Evolutionary conservation across 176 grass and related monocot species (phyloP).

Genomic region (Melocanna baccifera): DNA sequence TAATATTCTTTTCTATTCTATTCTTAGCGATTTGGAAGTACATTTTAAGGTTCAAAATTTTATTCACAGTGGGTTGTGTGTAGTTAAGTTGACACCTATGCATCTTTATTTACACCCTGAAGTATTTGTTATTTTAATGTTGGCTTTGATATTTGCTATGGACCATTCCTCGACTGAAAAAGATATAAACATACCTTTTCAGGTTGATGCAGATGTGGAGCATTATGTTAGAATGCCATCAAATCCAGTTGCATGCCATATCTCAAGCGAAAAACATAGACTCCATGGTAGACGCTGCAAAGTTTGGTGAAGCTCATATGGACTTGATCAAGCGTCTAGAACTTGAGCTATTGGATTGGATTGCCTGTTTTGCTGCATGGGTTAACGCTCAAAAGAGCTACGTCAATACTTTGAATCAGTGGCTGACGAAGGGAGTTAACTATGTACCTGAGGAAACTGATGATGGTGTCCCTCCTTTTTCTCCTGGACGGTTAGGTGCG

Average conservation of each 20-base stretch:
- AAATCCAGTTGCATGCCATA: constrained; percentile 82
- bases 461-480: constrained; percentile 79
- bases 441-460: constrained; percentile 83
- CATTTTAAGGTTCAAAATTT: neutral
- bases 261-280: constrained; percentile 84
- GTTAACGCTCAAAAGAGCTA: constrained; percentile 70
- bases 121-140: neutral
- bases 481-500: constrained; percentile 82
- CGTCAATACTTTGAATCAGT: constrained; percentile 58
- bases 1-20: neutral
- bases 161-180: neutral
- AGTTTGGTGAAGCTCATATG: constrained; percentile 62
- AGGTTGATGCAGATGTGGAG: constrained; percentile 87
- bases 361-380: constrained; percentile 66
- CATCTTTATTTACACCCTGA: neutral
- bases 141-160: constrained; percentile 19
- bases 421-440: constrained; percentile 68
- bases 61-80: neutral
- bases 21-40: neutral
- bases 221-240: constrained; percentile 80
- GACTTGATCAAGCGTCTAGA: constrained; percentile 63
- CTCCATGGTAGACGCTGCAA: constrained; percentile 52
- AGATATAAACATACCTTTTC: neutral
- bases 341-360: constrained; percentile 74
- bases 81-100: neutral